Base-by-base conservation (phyloP, 2,329 filamentous ascomycete genomes). In the Hypoxylon sp. region DNA sequence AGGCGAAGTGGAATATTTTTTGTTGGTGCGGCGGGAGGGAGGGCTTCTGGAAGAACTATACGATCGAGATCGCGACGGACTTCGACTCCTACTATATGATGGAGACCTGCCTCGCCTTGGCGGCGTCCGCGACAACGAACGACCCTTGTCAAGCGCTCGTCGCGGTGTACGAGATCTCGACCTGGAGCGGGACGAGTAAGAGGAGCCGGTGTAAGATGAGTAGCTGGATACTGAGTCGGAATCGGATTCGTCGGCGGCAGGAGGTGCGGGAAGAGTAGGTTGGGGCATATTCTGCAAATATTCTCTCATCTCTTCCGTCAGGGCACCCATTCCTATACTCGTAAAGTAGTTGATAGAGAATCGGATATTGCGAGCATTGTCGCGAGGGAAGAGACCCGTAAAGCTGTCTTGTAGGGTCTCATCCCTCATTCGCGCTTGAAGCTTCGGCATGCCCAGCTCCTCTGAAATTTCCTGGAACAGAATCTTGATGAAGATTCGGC, bases 321-420 rank as follows among this genome's bases (percentile, higher is more conserved):
- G 85, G 22, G 87, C 88, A 75, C 95, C 95, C 91, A 99, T 96
- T 61, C 94, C 93, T 72, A 99, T 97, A 73, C 93, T 95, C 8
- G 95, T 99, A 78, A 99, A 98, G 84, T 97, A 99, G 80, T 99
- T 99, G 88, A 99, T 97, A 52, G 94, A 92, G 83, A 99, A 99
- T 56, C 94, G 89, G 39, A 94, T 93, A 78, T 97, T 95, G 74
- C 92, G 89, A 22, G 93, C 88, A 73, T 93, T 92, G 76, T 98
- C 94, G 64, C 84, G 90, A 0, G 95, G 95, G 83, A 99, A 98
- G 44, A 99, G 81, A 28, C 94, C 94, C 39, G 90, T 87, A 62
- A 97, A 87, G 75, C 87, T 91, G 51, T 93, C 88, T 64, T 90
- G 89, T 39, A 98, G 82, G 51, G 88, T 85, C 44, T 95, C 91